Base-by-base conservation (phyloP, 2,329 filamentous ascomycete species). In the Alternaria metachromatica region DNA sequence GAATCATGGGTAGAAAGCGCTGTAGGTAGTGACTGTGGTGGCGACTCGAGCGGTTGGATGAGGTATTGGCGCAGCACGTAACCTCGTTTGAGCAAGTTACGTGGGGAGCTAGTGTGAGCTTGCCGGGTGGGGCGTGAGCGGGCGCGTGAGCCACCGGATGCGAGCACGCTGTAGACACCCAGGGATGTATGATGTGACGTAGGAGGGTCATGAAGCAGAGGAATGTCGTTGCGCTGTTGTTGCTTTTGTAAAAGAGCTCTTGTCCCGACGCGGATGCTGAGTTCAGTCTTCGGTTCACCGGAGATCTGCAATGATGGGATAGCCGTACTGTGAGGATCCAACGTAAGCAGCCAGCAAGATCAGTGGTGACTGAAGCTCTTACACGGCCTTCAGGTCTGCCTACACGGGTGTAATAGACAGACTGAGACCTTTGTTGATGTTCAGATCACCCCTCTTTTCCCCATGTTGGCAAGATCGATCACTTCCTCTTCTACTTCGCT, bases 401-500 rank as follows among this genome's bases (percentile, higher is more conserved):
- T 28, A 51, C 21, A 30, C 28, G 49, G 5, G 28, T 51, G 28
- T 15, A 20, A 6, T 5, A 37, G 28, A 33, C 18, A 15, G 49
- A 33, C 21, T 18, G n/a, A 11, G 37, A 41, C 37, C 45, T 28
- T 62, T 18, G 44, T 60, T n/a, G 44, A 15, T 20, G 21, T 55
- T 60, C 66, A 73, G 23, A 78, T 67, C 54, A 73, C 72, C 18
- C 76, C 75, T 61, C 70, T 72, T 64, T 70, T 75, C 12, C 72
- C 73, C 61, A 80, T 73, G 57, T 79, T 77, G 53, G 75, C 74
- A 49, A 81, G 58, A 65, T 80, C 73, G 37, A 80, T 80, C 20
- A 80, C 67, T 64, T 80, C 78, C 54, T 79, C 75, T 70, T 78
- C 74, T 10, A 76, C 68, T 28, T 77, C 77, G 30, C 54, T 43